These are phyloP conservation scores for Phlebiopsis flavidoalba DNA, from an alignment of 768 basidiomycete species.

Conservation along the genomic window DNA sequence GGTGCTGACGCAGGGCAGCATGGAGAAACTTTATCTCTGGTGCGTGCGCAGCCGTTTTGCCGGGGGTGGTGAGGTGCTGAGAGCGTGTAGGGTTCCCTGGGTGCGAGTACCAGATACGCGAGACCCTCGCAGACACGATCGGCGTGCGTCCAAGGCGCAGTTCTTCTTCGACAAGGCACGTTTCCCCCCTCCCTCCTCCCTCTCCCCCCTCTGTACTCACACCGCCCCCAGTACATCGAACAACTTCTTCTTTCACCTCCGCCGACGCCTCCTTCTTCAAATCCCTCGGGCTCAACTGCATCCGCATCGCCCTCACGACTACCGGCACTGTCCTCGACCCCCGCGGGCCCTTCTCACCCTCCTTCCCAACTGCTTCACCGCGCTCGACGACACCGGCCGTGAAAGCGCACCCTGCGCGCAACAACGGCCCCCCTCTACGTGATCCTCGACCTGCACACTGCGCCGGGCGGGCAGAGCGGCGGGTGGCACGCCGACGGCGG, in stretches of 20 bases:
- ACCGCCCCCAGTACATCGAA: conserved; percentile 57
- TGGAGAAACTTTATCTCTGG: conserved; percentile 78
- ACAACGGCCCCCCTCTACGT: too few species aligned
- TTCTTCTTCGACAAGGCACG: conserved; percentile 82
- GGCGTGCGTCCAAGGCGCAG: conserved; percentile 62
- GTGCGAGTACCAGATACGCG: conserved; percentile 75
- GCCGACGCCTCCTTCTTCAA: conserved; percentile 74
- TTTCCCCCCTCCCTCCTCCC: background rate
- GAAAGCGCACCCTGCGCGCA: too few species aligned
- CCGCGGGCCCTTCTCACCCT: conserved; percentile 60
- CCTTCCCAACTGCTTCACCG: conserved; percentile 70
- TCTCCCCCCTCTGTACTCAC: too few species aligned
- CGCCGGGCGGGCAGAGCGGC: conserved; percentile 67
- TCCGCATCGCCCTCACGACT: conserved; percentile 73
- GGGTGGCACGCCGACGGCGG: conserved; percentile 78
- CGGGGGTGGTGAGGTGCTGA: background rate
- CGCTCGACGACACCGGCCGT: conserved; percentile 81
- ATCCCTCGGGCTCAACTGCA: conserved; percentile 73
- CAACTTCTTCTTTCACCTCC: conserved; percentile 80
- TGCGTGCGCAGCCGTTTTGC: conserved; percentile 18
- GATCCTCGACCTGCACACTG: conserved; percentile 72
- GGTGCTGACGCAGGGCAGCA: conserved; percentile 33
- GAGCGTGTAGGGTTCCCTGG: conserved; percentile 59
- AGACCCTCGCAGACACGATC: conserved; percentile 57
- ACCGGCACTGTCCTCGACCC: conserved; percentile 56